These are phyloP conservation scores for Yamadazyma friedrichii DNA, from an alignment of 1,139 yeast species.

Conservation along the genomic window DNA sequence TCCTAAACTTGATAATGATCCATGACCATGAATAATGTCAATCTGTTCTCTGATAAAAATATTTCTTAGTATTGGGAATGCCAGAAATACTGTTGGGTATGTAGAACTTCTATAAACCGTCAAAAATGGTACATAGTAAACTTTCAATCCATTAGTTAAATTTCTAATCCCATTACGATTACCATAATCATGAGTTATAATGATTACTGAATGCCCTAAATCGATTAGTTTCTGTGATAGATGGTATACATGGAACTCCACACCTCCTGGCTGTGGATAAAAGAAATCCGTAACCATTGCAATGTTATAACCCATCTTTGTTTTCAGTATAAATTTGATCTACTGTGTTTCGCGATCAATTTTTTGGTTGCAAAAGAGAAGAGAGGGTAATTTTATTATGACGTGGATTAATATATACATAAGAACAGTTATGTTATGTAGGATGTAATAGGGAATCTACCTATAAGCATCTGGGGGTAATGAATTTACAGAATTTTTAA, in stretches of 20 bases:
- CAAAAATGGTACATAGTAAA: conserved; percentile 83
- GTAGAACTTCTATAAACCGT: conserved; percentile 81
- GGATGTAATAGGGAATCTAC: background rate
- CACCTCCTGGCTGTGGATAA: conserved; percentile 98
- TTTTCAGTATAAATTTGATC: background rate
- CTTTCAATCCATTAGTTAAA: conserved; percentile 86
- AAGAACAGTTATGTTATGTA: too few relatives aligned
- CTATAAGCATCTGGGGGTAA: conserved; percentile 45
- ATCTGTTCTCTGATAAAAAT: conserved; percentile 83
- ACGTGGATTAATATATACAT: too few relatives aligned
- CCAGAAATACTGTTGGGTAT: conserved; percentile 85
- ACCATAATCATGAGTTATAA: conserved; percentile 87
- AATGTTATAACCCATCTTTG: conserved; percentile 25
- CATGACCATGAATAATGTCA: conserved; percentile 94
- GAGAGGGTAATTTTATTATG: background rate
- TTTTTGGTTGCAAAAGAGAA: conserved; percentile 5
- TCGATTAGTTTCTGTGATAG: conserved; percentile 71
- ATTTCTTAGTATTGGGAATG: conserved; percentile 81
- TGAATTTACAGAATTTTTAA: conserved; percentile 57
- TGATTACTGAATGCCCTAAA: conserved; percentile 87
- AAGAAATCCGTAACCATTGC: conserved; percentile 96
- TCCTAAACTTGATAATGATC: conserved; percentile 80
- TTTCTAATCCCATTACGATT: conserved; percentile 78
- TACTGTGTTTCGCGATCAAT: background rate
- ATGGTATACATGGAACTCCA: conserved; percentile 93